Base-by-base conservation (phyloP, 2,329 filamentous ascomycete species). In the Proliferodiscus dingleyae region DNA sequence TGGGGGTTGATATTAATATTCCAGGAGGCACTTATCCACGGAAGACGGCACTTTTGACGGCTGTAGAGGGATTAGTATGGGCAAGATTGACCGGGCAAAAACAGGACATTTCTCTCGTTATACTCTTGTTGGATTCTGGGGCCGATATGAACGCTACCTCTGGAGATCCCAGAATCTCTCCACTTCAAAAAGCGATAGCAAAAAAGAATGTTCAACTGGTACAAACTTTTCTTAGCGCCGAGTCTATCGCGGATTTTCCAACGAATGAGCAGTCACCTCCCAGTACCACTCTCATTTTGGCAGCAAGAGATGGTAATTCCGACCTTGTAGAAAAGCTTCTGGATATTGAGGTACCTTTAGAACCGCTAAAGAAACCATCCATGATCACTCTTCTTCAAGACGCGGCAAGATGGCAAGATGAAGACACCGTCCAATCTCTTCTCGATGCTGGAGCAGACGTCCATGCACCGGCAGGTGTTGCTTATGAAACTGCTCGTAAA, bases 201-300 rank as follows among this genome's bases (percentile, higher is more conserved):
- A 22, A 43, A 33, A 44, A 46, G 10, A 39, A 49, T 28, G 29
- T 45, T 32, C 41, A 48, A 40, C 45, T 51, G 29, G 41, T 48
- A 18, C 51, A 45, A 36, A 42, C 49, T 22, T 36, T 55, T 34
- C 37, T 55, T 26, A 30, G 47, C 29, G 46, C 43, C n/a, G n/a
- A n/a, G n/a, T n/a, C n/a, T n/a, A n/a, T n/a, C n/a, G n/a, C n/a
- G n/a, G n/a, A n/a, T n/a, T n/a, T n/a, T n/a, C n/a, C n/a, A n/a
- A n/a, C n/a, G n/a, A n/a, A n/a, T n/a, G n/a, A n/a, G n/a, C n/a
- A n/a, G n/a, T n/a, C n/a, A n/a, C n/a, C n/a, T n/a, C n/a, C n/a
- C n/a, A n/a, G n/a, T n/a, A n/a, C n/a, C n/a, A n/a, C n/a, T n/a
- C n/a, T n/a, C n/a, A n/a, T n/a, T n/a, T n/a, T n/a, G n/a, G n/a